These are phyloP conservation scores for Aspergillus flavus DNA, from an alignment of 2,329 filamentous ascomycete genomes.

Conservation along the genomic window DNA sequence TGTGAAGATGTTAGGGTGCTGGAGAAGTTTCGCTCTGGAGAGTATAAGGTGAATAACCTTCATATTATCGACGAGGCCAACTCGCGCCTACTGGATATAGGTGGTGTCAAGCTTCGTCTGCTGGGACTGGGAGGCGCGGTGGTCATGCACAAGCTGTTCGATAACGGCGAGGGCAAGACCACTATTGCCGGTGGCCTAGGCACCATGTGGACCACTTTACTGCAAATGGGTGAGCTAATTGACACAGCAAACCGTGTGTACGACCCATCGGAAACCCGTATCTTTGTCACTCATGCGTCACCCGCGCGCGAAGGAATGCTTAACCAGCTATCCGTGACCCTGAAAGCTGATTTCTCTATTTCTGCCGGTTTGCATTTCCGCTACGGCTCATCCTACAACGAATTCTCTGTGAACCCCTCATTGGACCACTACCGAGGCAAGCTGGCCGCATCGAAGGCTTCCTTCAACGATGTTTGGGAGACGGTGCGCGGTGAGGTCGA, in stretches of 20 bases:
- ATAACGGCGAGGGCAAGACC: constrained; percentile 95
- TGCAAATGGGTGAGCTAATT: constrained; percentile 97
- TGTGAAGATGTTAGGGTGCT: constrained; percentile 97
- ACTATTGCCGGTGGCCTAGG: constrained; percentile 98
- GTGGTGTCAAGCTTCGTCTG: constrained; percentile 91
- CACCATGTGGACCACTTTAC: constrained; percentile 98
- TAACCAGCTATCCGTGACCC: constrained; percentile 94
- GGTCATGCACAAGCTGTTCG: constrained; percentile 99
- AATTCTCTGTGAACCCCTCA: constrained; percentile 98
- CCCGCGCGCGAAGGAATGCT: constrained; percentile 94
- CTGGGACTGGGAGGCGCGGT: constrained; percentile 93
- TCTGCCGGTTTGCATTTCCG: constrained; percentile 97
- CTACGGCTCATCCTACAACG: constrained; percentile 99
- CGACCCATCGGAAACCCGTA: constrained; percentile 93
- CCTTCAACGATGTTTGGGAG: constrained; percentile 99
- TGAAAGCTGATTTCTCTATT: constrained; percentile 98
- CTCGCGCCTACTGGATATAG: constrained; percentile 90
- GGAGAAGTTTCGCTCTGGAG: constrained; percentile 94
- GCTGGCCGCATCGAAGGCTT: constrained; percentile 94
- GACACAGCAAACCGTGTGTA: constrained; percentile 98
- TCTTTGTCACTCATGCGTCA: constrained; percentile 96
- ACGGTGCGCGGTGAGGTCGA: constrained; percentile 96
- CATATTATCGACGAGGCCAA: constrained; percentile 98
- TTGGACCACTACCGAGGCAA: constrained; percentile 98
- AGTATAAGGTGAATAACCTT: constrained; percentile 96